phyloP scores from a whole-genome alignment of 116 monocot genomes.

The Dioscorea cayenensis region DNA sequence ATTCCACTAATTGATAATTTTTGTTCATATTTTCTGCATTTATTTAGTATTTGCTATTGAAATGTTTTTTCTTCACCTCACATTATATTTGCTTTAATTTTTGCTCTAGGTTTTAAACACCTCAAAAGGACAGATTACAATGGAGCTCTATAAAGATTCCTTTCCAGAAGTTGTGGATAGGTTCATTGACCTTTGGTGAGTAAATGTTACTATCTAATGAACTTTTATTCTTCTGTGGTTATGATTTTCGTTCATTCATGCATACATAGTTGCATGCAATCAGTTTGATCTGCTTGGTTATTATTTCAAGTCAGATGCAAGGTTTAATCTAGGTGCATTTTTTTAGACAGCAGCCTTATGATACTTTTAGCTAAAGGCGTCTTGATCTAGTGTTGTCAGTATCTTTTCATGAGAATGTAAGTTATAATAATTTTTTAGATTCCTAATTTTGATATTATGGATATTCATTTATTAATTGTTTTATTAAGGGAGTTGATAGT shows the following conservation, averaged over 20 bases:
- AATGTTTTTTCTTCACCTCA: background rate
- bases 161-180: constrained; percentile 68
- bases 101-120: constrained; percentile 67
- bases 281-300: no score
- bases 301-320: no score
- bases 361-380: no score
- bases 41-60: background rate
- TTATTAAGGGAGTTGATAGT: no score
- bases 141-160: constrained; percentile 79
- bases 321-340: no score
- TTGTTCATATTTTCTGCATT: background rate
- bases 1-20: no score
- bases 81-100: constrained; percentile 1
- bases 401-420: no score
- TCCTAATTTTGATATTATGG: no score
- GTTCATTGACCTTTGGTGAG: constrained; percentile 79
- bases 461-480: no score
- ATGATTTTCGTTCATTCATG: background rate
- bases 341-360: no score
- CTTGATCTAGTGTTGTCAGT: no score
- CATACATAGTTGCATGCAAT: background rate
- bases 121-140: constrained; percentile 65
- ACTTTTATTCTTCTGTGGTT: background rate
- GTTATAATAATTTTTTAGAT: no score
- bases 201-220: background rate